Percentiles rank a stretch among this genome's conserved stretches.
These are phyloP conservation scores for Cystobasidium ongulense DNA, from an alignment of 768 basidiomycete genomes.

Conservation along the genomic window DNA sequence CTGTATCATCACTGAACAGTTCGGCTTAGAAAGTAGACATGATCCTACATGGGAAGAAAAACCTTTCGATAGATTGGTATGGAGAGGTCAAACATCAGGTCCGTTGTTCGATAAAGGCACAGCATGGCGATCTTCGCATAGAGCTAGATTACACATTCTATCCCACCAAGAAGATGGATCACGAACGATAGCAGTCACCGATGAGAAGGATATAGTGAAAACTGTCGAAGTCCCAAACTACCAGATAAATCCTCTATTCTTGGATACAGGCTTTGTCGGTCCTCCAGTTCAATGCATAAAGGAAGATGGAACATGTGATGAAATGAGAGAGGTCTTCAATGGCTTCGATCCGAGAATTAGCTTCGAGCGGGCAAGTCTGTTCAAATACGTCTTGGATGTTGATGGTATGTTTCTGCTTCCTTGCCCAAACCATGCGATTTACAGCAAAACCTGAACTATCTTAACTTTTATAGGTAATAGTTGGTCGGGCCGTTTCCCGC, in stretches of 20 bases:
- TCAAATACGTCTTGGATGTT: constrained; percentile 35
- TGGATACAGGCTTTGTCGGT: constrained; percentile 42
- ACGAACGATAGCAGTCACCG: constrained; percentile 37
- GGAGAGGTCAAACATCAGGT: constrained; percentile 49
- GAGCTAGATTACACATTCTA: constrained; percentile 41
- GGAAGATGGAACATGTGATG: constrained; percentile 38
- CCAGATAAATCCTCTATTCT: constrained; percentile 40
- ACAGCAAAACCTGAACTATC: constrained; percentile 37
- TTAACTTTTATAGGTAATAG: constrained; percentile 26
- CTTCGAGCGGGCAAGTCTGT: constrained; percentile 38
- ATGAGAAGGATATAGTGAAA: neutral
- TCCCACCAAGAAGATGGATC: constrained; percentile 37
- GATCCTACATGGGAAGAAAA: constrained; percentile 47
- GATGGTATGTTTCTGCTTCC: constrained; percentile 27
- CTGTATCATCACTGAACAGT: constrained; percentile 41
- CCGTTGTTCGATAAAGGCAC: constrained; percentile 38
- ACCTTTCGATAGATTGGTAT: constrained; percentile 46
- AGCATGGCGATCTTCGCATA: constrained; percentile 42
- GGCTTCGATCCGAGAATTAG: constrained; percentile 38
- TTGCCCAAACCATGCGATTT: constrained; percentile 36
- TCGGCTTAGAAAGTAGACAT: constrained; percentile 40
- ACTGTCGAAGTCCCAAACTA: constrained; percentile 37
- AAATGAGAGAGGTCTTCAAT: constrained; percentile 35
- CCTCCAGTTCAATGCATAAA: constrained; percentile 41
- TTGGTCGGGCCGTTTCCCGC: constrained; percentile 39